Percentiles rank a stretch among this genome's conserved stretches.
Conservation (phyloP, 441 rosid species). For the Pelargonium myrrhifolium region DNA sequence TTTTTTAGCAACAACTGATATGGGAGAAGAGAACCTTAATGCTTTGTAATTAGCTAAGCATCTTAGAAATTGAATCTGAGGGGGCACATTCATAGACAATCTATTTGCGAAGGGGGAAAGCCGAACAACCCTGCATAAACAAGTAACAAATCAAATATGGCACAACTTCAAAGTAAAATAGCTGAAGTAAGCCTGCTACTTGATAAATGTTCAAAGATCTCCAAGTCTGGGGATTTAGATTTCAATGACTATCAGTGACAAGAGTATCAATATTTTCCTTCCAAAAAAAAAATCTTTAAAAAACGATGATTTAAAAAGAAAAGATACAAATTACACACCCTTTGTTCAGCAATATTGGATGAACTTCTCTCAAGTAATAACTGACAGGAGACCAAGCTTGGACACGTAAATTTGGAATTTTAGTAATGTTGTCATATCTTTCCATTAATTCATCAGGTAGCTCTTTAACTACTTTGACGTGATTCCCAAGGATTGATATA, state of each 20-base stretch:
- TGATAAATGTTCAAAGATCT: constrained; percentile 1
- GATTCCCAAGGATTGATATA: constrained; percentile 53
- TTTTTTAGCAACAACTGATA: constrained; percentile 53
- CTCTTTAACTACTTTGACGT: constrained; percentile 60
- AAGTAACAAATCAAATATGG: constrained; percentile 14
- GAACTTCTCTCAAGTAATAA: constrained; percentile 55
- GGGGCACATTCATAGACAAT: constrained; percentile 82
- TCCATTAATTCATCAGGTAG: constrained; percentile 63
- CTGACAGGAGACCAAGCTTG: constrained; percentile 73
- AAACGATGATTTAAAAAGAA: background rate
- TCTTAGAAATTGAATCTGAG: constrained; percentile 71
- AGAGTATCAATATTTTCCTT: background rate
- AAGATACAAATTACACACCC: constrained; percentile 38
- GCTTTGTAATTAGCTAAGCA: constrained; percentile 87
- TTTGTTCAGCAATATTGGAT: constrained; percentile 54
- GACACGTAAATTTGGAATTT: constrained; percentile 53
- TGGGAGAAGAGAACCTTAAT: constrained; percentile 57
- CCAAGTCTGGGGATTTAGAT: constrained; percentile 6
- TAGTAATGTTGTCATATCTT: constrained; percentile 48
- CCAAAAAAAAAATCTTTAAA: background rate
- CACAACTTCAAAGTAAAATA: background rate
- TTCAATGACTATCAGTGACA: constrained; percentile 2
- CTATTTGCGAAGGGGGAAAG: constrained; percentile 87
- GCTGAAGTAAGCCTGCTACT: background rate
- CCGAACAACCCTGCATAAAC: constrained; percentile 63